Conservation (phyloP, 2,329 filamentous ascomycete genomes). For the Xylaria sp. region DNA sequence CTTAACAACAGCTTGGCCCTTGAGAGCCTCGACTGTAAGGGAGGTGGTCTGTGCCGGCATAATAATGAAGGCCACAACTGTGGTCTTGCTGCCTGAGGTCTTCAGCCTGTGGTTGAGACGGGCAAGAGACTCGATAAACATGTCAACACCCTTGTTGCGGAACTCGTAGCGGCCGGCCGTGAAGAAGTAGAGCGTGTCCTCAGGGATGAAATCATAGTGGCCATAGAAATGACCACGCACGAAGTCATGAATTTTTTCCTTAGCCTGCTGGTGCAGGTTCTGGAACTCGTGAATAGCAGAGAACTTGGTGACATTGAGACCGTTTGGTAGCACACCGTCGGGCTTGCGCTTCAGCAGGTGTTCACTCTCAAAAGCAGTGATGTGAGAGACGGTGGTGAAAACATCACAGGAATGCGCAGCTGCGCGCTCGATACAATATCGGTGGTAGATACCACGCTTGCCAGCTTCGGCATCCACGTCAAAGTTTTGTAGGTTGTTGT, state of each 20-base stretch:
- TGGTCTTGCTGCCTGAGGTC: constrained; percentile 76
- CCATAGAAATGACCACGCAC: constrained; percentile 97
- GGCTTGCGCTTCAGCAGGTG: constrained; percentile 96
- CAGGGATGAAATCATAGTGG: constrained; percentile 92
- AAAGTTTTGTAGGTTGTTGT: constrained; percentile 97
- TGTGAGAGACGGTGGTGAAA: constrained; percentile 97
- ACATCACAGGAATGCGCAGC: constrained; percentile 90
- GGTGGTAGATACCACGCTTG: constrained; percentile 96
- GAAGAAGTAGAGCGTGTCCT: constrained; percentile 97
- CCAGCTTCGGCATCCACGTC: constrained; percentile 95
- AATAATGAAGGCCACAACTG: constrained; percentile 95
- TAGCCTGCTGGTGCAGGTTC: constrained; percentile 91
- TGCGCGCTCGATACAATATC: constrained; percentile 95
- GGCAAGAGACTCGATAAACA: constrained; percentile 97
- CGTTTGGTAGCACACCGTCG: constrained; percentile 92
- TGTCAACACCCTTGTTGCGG: constrained; percentile 97
- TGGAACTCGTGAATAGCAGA: constrained; percentile 98
- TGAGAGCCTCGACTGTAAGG: constrained; percentile 88
- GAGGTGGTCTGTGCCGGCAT: constrained; percentile 97
- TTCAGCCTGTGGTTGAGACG: constrained; percentile 93
- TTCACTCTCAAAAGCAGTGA: constrained; percentile 97
- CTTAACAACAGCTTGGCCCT: constrained; percentile 96
- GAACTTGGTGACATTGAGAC: constrained; percentile 97
- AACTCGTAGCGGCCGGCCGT: constrained; percentile 96
- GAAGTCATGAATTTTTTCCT: constrained; percentile 98